Conservation (phyloP, 176 grass and related monocot genomes). For the Otatea glauca region DNA sequence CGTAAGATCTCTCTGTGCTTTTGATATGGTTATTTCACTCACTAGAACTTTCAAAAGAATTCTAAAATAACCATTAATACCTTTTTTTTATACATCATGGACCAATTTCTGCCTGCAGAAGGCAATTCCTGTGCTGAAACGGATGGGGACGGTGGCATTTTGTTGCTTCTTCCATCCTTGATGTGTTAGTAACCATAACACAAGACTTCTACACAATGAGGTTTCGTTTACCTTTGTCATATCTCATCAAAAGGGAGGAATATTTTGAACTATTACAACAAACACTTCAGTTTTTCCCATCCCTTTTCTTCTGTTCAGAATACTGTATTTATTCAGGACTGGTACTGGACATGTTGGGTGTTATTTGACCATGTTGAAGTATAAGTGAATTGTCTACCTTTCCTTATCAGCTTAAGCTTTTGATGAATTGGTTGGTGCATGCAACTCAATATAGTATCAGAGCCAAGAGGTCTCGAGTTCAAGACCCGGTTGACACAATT, state of each 20-base stretch:
- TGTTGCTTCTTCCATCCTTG: neutral
- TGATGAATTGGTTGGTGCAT: no score
- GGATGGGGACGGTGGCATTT: neutral
- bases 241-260: neutral
- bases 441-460: no score
- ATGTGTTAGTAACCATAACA: neutral
- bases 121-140: conserved; percentile 17
- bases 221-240: neutral
- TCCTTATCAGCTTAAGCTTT: no score
- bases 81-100: neutral
- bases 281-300: neutral
- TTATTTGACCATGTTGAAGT: no score
- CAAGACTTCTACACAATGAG: neutral
- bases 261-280: neutral
- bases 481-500: no score
- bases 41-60: neutral
- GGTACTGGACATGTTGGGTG: neutral
- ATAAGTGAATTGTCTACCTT: no score
- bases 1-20: neutral
- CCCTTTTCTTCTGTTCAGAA: neutral
- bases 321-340: neutral
- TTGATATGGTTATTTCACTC: neutral
- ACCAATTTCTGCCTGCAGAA: conserved; percentile 1
- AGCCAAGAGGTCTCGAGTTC: no score
- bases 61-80: neutral